Percentiles rank a stretch among this genome's conserved stretches.
Evolutionary conservation across 225 moss, liverwort and hornwort species (phyloP).

Genomic region (Asterella californica): DNA sequence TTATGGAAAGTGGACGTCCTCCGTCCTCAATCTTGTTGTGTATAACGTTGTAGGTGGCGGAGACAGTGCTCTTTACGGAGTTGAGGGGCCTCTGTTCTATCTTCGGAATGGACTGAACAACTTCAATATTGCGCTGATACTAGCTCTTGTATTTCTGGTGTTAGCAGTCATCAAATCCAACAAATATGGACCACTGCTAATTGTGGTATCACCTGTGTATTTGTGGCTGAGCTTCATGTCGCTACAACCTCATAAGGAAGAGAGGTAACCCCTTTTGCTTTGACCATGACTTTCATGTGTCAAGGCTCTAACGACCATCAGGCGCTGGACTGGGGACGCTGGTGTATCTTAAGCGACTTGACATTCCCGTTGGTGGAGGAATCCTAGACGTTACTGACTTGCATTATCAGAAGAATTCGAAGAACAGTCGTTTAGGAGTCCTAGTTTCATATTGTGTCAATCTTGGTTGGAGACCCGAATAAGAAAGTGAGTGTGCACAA

Average conservation of each 20-base stretch:
- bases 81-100: slow-evolving; percentile 79
- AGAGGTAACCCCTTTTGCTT: slow-evolving; percentile 47
- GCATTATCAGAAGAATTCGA: no score
- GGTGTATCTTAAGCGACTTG: no score
- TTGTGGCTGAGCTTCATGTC: slow-evolving; percentile 96
- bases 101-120: slow-evolving; percentile 83
- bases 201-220: slow-evolving; percentile 66
- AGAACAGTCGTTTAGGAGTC: no score
- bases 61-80: slow-evolving; percentile 85
- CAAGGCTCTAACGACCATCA: neutral
- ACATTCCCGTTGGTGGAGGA: neutral
- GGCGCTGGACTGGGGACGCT: no score
- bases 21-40: slow-evolving; percentile 71
- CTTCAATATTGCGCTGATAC: slow-evolving; percentile 69
- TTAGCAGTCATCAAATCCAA: slow-evolving; percentile 43
- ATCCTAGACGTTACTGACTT: neutral
- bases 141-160: slow-evolving; percentile 76
- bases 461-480: no score
- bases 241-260: slow-evolving; percentile 90
- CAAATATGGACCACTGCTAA: slow-evolving; percentile 52
- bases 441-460: no score
- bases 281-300: neutral
- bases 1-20: slow-evolving; percentile 91
- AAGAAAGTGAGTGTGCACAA: no score
- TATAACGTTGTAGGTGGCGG: slow-evolving; percentile 86